A percentile compares a stretch with the other conserved stretches of the same genome.
Conservation (phyloP, 176 grass and related monocot genomes). For the Oryza coarctata region DNA sequence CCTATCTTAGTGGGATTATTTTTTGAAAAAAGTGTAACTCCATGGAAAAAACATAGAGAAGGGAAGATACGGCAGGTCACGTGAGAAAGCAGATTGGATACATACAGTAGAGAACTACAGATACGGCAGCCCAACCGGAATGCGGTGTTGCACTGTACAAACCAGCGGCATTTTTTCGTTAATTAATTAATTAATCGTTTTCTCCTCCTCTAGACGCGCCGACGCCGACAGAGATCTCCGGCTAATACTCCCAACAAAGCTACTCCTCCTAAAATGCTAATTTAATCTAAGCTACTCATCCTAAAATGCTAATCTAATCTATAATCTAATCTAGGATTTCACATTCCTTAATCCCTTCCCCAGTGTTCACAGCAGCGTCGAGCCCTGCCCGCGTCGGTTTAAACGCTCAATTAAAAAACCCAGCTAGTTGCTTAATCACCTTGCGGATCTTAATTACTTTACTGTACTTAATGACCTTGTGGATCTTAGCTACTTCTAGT, state of each 20-base stretch:
- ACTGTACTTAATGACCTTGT: too few relatives aligned
- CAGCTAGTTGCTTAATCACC: background rate
- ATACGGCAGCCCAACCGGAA: background rate
- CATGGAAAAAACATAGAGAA: too few relatives aligned
- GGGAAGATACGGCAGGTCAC: background rate
- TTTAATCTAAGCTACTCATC: too few relatives aligned
- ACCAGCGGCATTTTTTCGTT: background rate
- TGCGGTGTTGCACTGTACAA: background rate
- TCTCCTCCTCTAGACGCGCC: background rate
- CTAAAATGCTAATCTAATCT: too few relatives aligned
- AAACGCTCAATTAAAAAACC: background rate
- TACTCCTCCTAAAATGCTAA: too few relatives aligned
- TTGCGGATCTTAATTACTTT: background rate
- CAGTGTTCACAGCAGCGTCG: background rate
- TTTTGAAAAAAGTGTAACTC: too few relatives aligned
- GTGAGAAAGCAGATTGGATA: constrained; percentile 9
- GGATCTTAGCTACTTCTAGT: too few relatives aligned
- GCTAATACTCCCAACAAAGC: background rate
- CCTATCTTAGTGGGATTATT: too few relatives aligned
- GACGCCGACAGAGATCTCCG: constrained; percentile 35
- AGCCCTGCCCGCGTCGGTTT: background rate
- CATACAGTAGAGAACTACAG: background rate
- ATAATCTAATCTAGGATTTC: constrained; percentile 22
- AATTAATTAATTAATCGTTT: background rate
- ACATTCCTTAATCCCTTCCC: background rate